Conservation (phyloP, 768 basidiomycete genomes). For the Cyathus striatus region DNA sequence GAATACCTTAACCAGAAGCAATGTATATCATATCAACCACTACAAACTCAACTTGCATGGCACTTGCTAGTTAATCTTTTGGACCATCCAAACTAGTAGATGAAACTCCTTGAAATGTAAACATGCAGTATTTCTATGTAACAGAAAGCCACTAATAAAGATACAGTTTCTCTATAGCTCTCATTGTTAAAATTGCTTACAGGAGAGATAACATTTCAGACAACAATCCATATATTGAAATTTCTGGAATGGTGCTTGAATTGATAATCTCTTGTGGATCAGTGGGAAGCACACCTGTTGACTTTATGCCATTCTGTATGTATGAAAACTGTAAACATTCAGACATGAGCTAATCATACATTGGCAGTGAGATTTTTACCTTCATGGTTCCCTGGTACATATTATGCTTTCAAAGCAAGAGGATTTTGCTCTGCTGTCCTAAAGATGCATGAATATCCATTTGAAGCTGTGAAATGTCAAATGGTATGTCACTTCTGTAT, state of each 20-base stretch:
- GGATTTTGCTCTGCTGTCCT: conserved; percentile 20
- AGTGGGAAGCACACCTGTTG: conserved; percentile 9
- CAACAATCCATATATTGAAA: conserved; percentile 6
- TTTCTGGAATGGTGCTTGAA: background rate
- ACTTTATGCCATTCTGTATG: conserved; percentile 13
- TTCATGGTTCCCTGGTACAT: conserved; percentile 33
- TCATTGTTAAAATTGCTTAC: conserved; percentile 1
- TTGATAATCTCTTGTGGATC: no score
- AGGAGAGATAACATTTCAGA: conserved; percentile 5
- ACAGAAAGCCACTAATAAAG: background rate
- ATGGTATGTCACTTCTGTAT: conserved; percentile 18
- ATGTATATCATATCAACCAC: background rate
- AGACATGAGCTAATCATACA: background rate
- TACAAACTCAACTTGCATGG: background rate
- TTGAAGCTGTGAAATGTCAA: conserved; percentile 14
- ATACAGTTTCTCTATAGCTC: conserved; percentile 1
- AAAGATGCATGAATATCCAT: conserved; percentile 27
- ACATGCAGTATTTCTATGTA: conserved; percentile 11
- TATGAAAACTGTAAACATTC: background rate
- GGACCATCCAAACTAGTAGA: conserved; percentile 2
- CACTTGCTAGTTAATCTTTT: background rate
- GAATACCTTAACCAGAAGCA: background rate
- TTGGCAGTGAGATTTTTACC: conserved; percentile 31
- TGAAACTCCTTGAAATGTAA: conserved; percentile 17
- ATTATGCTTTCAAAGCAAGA: conserved; percentile 27